These are phyloP conservation scores for Coriolopsis trogii DNA, from an alignment of 1,284 basidiomycete genomes.

Conservation along the genomic window DNA sequence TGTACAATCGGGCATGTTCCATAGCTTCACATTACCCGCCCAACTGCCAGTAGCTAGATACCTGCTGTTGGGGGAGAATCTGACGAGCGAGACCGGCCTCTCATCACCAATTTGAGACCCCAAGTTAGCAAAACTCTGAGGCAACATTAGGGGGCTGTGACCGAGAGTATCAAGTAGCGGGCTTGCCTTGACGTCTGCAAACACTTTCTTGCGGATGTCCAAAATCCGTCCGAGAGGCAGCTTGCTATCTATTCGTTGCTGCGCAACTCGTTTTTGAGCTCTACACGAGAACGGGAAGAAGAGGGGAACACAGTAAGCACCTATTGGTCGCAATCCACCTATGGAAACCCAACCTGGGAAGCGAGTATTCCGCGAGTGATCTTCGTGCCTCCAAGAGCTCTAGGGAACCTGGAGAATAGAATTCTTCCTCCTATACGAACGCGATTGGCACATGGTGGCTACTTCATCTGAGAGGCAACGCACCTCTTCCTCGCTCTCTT, in stretches of 20 bases:
- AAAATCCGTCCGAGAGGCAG: slow-evolving; percentile 91
- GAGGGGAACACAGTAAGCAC: slow-evolving; percentile 70
- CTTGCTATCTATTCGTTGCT: slow-evolving; percentile 86
- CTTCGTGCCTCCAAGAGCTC: slow-evolving; percentile 85
- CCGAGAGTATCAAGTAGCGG: neutral
- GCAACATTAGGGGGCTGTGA: neutral
- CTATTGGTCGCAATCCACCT: slow-evolving; percentile 49
- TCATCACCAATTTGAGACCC: slow-evolving; percentile 99
- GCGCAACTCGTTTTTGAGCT: slow-evolving; percentile 89
- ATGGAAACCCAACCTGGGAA: slow-evolving; percentile 84
- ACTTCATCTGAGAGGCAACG: slow-evolving; percentile 23
- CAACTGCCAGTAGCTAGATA: slow-evolving; percentile 92
- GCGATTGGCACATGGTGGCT: slow-evolving; percentile 5
- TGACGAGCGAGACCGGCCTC: slow-evolving; percentile 90
- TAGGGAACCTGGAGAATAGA: slow-evolving; percentile 91
- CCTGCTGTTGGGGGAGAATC: slow-evolving; percentile 92
- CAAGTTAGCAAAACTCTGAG: slow-evolving; percentile 84
- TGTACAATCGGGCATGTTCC: slow-evolving; percentile 92
- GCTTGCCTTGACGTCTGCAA: slow-evolving; percentile 85
- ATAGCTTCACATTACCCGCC: slow-evolving; percentile 93
- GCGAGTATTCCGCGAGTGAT: slow-evolving; percentile 88
- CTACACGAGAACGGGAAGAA: slow-evolving; percentile 53
- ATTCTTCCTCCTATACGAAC: slow-evolving; percentile 78
- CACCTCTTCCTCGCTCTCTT: slow-evolving; percentile 81
- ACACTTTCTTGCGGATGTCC: slow-evolving; percentile 89